Evolutionary conservation across 371 early-diverging fungal species (phyloP), one percentile per base, ranked within the genome.

Genomic region (Capillidium rhysosporum): DNA sequence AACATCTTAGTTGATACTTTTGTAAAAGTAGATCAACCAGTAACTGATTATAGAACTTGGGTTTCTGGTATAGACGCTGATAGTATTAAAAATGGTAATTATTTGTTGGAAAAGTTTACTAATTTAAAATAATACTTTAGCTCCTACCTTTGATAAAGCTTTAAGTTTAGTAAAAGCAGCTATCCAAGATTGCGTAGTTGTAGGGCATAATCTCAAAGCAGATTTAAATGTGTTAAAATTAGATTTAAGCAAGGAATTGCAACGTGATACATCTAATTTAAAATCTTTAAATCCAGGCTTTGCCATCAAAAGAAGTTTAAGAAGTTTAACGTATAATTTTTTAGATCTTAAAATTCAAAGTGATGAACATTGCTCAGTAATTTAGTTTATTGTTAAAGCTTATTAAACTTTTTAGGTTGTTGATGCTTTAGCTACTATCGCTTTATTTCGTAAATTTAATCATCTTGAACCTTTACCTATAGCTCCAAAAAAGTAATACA

Each of bases 41-140:
- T 97, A 8, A 87, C 89, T 0, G 95, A 97, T 66, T 97, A 83
- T 61, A 76, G 98, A 55, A 95, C 95, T 9, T 68, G 66, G 51
- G 84, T 92, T 46, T 86, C 85, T 64, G 98, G 98, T n/a, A 84
- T 97, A 45, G 79, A 82, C n/a, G 77, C 86, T 0, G 65, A 72
- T n/a, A 72, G 78, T 47, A 61, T 96, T 46, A 65, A 65, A 16
- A 62, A 70, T 46, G 74, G 76, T 75, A 51, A 45, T 43, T 16
- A 25, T 30, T 46, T 47, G 51, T 31, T 58, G 0, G 31, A 23
- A 47, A 30, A 46, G 21, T 8, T 20, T 40, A 7, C 34, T 29
- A 28, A 12, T 31, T 12, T 16, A 14, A 39, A 10, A 9, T 40
- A 40, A 24, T 55, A 29, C n/a, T n/a, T 40, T 43, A 29, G 69